phyloP scores from a whole-genome alignment of 2,329 filamentous ascomycete species.

The Pezicula neosporulosa region DNA sequence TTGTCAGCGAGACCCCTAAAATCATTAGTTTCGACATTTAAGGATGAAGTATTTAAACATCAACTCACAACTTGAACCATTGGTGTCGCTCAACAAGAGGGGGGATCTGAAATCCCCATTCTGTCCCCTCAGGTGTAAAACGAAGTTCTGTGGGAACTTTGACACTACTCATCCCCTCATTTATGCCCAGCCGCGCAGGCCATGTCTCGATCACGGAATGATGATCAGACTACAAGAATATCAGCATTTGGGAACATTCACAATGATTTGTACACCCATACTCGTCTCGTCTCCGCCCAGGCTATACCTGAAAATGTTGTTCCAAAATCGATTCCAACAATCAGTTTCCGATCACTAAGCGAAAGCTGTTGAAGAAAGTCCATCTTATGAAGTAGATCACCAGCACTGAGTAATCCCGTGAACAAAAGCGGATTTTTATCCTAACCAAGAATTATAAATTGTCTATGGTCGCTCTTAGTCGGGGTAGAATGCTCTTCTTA shows the following conservation, averaged over 20 bases:
- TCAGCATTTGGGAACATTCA: neutral
- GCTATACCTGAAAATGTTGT: neutral
- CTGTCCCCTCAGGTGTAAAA: conserved; percentile 5
- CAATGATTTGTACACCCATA: neutral
- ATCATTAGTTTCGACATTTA: conserved; percentile 38
- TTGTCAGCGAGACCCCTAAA: no score
- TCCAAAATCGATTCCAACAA: neutral
- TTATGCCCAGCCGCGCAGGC: neutral
- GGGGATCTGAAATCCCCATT: conserved; percentile 12
- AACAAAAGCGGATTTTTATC: no score
- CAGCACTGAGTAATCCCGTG: no score
- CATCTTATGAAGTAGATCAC: no score
- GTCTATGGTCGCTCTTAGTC: no score
- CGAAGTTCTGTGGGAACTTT: conserved; percentile 13
- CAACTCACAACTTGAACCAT: conserved; percentile 11
- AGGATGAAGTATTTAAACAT: no score
- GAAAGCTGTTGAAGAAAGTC: neutral
- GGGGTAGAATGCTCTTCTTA: no score
- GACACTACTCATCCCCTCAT: no score
- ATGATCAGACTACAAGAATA: conserved; percentile 8
- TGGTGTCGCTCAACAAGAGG: conserved; percentile 2
- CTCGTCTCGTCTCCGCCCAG: conserved; percentile 15
- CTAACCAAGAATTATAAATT: no score
- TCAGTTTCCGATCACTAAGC: conserved; percentile 5
- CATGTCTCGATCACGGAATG: conserved; percentile 12